These are phyloP conservation scores for Cladophialophora carrionii DNA, from an alignment of 2,329 filamentous ascomycete genomes.

Conservation along the genomic window DNA sequence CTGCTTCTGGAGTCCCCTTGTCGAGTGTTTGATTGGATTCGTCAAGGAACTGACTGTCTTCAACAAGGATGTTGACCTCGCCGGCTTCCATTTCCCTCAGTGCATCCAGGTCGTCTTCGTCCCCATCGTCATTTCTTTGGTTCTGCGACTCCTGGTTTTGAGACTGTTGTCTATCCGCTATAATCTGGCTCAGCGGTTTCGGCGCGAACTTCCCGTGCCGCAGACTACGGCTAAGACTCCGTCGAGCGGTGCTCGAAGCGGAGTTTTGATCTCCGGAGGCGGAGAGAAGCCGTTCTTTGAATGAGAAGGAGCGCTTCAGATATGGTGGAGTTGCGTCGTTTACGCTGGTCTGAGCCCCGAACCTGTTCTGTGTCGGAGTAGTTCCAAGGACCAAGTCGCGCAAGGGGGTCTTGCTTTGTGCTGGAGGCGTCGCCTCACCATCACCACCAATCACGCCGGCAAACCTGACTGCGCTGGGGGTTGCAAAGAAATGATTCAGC, in stretches of 20 bases:
- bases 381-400: constrained; percentile 23
- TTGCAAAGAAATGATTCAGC: constrained; percentile 52
- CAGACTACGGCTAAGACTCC: constrained; percentile 24
- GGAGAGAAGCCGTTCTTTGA: constrained; percentile 39
- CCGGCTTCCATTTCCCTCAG: constrained; percentile 49
- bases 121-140: constrained; percentile 39
- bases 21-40: constrained; percentile 23
- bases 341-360: not conserved
- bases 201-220: constrained; percentile 24
- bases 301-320: constrained; percentile 36
- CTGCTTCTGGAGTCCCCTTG: constrained; percentile 23
- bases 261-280: constrained; percentile 25
- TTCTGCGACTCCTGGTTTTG: not conserved
- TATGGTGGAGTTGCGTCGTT: constrained; percentile 36
- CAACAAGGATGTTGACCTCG: constrained; percentile 42
- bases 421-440: constrained; percentile 11
- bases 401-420: constrained; percentile 38
- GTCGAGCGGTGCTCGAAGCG: constrained; percentile 11
- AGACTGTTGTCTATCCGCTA: constrained; percentile 26
- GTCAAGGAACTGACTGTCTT: constrained; percentile 44
- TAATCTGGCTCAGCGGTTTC: constrained; percentile 35
- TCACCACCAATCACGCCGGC: constrained; percentile 42
- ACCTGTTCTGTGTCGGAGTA: constrained; percentile 19
- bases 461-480: constrained; percentile 51
- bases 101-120: constrained; percentile 51